These are phyloP conservation scores for Zhuliangozyma blackwelliae DNA, from an alignment of 1,139 yeast species.

Conservation along the genomic window DNA sequence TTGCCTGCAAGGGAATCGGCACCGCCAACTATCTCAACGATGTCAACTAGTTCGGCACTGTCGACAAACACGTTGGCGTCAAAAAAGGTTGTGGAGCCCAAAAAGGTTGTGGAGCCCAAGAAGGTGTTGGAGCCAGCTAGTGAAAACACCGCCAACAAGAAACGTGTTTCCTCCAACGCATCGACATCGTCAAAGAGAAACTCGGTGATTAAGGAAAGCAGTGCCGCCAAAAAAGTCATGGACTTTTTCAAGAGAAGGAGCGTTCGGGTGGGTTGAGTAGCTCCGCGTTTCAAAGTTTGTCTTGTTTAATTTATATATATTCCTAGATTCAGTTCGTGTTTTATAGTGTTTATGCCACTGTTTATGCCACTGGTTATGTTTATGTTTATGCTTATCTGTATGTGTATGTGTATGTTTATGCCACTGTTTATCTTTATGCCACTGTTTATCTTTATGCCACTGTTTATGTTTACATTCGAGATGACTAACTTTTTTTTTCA, in stretches of 20 bases:
- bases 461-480: neutral
- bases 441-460: too few species aligned
- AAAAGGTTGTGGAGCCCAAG: conserved; percentile 11
- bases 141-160: conserved; percentile 22
- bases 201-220: conserved; percentile 43
- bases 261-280: conserved; percentile 30
- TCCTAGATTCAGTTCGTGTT: conserved; percentile 1
- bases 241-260: conserved; percentile 80
- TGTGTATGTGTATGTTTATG: too few species aligned
- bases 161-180: conserved; percentile 13
- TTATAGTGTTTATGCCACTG: neutral
- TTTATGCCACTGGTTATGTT: neutral
- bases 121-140: conserved; percentile 41
- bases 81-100: too few species aligned
- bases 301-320: neutral
- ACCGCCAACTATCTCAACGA: conserved; percentile 3
- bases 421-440: neutral
- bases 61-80: conserved; percentile 9
- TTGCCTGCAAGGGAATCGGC: conserved; percentile 8
- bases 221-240: conserved; percentile 75
- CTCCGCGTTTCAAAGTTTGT: neutral
- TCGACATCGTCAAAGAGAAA: conserved; percentile 10
- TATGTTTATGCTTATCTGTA: too few species aligned
- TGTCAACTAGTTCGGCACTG: conserved; percentile 8
- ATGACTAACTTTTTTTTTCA: too few species aligned